Percentiles rank a stretch among this genome's conserved stretches.
These are phyloP conservation scores for Mortierella sp. DNA, from an alignment of 371 early-diverging fungal species.

Conservation along the genomic window DNA sequence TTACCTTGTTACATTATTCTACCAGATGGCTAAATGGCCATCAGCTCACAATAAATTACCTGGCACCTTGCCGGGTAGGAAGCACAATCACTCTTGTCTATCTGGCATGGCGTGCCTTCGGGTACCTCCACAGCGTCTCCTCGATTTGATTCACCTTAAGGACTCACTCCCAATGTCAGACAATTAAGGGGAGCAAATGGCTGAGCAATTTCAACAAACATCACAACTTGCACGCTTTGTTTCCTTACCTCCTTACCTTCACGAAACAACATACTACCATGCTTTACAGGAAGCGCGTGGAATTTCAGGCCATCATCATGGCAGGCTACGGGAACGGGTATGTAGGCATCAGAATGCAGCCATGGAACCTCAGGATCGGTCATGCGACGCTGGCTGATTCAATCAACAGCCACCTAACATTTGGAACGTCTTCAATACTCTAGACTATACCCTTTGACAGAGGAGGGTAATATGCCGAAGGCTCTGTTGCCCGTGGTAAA, in stretches of 20 bases:
- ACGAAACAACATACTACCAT: constrained; percentile 13
- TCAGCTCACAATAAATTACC: too few species aligned
- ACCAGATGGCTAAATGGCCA: too few species aligned
- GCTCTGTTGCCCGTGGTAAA: constrained; percentile 93
- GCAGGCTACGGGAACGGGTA: constrained; percentile 83
- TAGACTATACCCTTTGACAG: constrained; percentile 85
- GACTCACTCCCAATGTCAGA: too few species aligned
- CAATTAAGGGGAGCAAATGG: too few species aligned
- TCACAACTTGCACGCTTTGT: neutral
- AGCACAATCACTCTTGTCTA: too few species aligned
- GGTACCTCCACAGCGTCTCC: too few species aligned
- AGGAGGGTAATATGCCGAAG: constrained; percentile 86
- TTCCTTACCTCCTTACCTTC: neutral
- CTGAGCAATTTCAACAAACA: too few species aligned
- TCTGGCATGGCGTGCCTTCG: too few species aligned
- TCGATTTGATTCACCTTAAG: too few species aligned
- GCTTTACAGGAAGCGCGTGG: constrained; percentile 55
- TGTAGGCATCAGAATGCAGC: neutral
- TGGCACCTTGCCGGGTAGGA: too few species aligned
- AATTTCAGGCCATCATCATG: constrained; percentile 85
- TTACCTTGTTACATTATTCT: constrained; percentile 19
- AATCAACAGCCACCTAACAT: too few species aligned
- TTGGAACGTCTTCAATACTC: neutral
- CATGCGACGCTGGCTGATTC: too few species aligned
- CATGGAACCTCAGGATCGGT: neutral